Evolutionary conservation across 768 basidiomycete genomes (phyloP), one percentile per base, ranked within the genome.

Genomic region (Mycena venus): DNA sequence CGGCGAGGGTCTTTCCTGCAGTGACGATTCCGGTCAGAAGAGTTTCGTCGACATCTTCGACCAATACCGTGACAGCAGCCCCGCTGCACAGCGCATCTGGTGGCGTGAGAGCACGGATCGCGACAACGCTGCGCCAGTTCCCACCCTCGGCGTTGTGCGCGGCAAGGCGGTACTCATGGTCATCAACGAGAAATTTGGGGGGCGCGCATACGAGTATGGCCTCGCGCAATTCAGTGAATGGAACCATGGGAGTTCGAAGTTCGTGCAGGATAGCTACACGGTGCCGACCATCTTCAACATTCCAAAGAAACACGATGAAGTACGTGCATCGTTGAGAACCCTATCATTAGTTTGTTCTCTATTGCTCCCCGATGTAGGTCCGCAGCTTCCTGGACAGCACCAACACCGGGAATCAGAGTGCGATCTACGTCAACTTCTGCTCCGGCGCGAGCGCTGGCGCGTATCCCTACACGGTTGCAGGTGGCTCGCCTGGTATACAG

Each of bases 191-290:
- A 4, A 44, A 19, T 36, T 67, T 17, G 74, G 74, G 21, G 69
- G 51, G 36, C 63, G 74, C 21, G 61, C 66, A 32, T 38, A 72
- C 6, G 21, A 32, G 58, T 75, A 70, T 25, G 74, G 74, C 21
- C 62, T 75, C 23, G 63, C 69, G 60, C 74, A 75, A 64, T 75
- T 75, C 34, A 23, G n/a, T 12, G 74, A 63, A 25, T 75, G 74
- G 74, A 70, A 71, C 60, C 63, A 71, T 34, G 74, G 74, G n/a
- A 25, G 68, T 42, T 70, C 69, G n/a, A 2, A 31, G 58, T 75
- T 19, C 19, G 74, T 75, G 56, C 74, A 75, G 70, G 74, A 75
- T 51, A 72, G 67, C 51, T 75, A 75, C 29, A 68, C 67, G 29
- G 74, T 75, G 8, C 38, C 38, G 27, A 72, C n/a, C n/a, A n/a